Evolutionary conservation across 768 basidiomycete genomes (phyloP).

Genomic region (Melanogaster broomeanus): DNA sequence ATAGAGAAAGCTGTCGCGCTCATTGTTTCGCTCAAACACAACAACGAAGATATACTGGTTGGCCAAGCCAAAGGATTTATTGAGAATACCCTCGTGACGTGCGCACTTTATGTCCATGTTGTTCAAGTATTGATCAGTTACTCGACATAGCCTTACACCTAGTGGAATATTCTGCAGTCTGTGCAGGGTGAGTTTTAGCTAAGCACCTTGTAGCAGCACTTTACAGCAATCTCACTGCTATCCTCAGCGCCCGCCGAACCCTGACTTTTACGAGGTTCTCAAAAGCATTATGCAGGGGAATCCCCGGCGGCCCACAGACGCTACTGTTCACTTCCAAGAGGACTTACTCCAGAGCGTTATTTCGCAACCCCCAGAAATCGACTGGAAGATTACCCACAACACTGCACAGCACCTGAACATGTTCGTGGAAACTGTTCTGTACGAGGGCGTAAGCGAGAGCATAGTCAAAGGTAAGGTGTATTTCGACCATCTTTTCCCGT

Average conservation of each 20-base stretch:
- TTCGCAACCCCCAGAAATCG: conserved; percentile 48
- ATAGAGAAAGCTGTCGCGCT: conserved; percentile 54
- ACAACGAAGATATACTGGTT: conserved; percentile 59
- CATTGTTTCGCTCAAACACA: conserved; percentile 46
- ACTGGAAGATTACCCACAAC: conserved; percentile 49
- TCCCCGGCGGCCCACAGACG: conserved; percentile 30
- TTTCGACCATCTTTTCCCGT: conserved; percentile 17
- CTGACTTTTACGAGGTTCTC: conserved; percentile 55
- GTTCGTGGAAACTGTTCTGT: conserved; percentile 61
- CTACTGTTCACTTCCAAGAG: conserved; percentile 43
- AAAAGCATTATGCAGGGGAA: conserved; percentile 45
- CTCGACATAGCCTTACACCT: conserved; percentile 47
- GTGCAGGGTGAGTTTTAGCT: conserved; percentile 48
- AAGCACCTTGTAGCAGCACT: not conserved
- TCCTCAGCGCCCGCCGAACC: conserved; percentile 46
- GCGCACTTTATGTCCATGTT: conserved; percentile 13
- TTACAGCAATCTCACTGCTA: not conserved
- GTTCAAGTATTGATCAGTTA: not conserved
- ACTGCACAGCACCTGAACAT: conserved; percentile 56
- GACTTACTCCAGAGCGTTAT: conserved; percentile 59
- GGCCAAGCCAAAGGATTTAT: conserved; percentile 59
- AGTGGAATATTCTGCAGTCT: conserved; percentile 59
- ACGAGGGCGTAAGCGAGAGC: conserved; percentile 49
- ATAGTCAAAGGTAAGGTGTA: conserved; percentile 53
- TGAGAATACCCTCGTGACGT: conserved; percentile 52